Percentiles rank a stretch among this genome's conserved stretches.
Evolutionary conservation across 306 rosid genomes (phyloP).

Genomic region (Cucurbita pepo): DNA sequence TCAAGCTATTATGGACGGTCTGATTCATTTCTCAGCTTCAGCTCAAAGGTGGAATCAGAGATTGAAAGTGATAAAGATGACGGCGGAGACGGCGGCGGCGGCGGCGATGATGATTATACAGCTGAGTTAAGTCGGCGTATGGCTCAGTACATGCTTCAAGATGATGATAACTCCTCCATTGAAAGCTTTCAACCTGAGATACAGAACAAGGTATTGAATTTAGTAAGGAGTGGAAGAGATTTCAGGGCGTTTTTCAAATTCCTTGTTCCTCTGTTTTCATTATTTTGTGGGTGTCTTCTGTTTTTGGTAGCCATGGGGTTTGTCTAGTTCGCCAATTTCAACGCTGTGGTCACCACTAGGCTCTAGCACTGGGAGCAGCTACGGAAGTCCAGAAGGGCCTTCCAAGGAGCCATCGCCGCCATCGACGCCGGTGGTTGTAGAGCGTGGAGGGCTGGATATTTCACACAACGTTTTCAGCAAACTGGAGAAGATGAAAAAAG

Average conservation of each 20-base stretch:
- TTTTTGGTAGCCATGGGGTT: conserved; percentile 26
- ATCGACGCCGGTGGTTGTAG: conserved; percentile 19
- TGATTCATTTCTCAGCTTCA: neutral
- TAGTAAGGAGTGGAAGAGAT: neutral
- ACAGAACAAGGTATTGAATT: conserved; percentile 16
- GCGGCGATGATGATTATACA: conserved; percentile 45
- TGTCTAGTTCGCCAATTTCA: conserved; percentile 23
- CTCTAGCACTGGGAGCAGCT: conserved; percentile 27
- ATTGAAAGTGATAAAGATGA: conserved; percentile 7
- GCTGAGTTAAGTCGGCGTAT: conserved; percentile 43
- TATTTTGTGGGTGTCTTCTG: neutral
- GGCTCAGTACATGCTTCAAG: conserved; percentile 34
- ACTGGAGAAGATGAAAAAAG: conserved; percentile 28
- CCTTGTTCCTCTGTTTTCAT: neutral
- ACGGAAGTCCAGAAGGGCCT: conserved; percentile 34
- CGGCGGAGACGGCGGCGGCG: neutral
- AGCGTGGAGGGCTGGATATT: conserved; percentile 8
- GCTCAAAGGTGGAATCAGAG: conserved; percentile 8
- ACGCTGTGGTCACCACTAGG: conserved; percentile 31
- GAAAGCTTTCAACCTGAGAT: conserved; percentile 11
- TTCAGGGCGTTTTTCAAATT: neutral
- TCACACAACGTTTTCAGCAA: neutral
- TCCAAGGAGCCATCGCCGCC: conserved; percentile 20
- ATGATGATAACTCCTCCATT: conserved; percentile 9
- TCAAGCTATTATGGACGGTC: neutral